Conservation (phyloP, 2,329 filamentous ascomycete species). For the Diaporthe caulivora region DNA sequence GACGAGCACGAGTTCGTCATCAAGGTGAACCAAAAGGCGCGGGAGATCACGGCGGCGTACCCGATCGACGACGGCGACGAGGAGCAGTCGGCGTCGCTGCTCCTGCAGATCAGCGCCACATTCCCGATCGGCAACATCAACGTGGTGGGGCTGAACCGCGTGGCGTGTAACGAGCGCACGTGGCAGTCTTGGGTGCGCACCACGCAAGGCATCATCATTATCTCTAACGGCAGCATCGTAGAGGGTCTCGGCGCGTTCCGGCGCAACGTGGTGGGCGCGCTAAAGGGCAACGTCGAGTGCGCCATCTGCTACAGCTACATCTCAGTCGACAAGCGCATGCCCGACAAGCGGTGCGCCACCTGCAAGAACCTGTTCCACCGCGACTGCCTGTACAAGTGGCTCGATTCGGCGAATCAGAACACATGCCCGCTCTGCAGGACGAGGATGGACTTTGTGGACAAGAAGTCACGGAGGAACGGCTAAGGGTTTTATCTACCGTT, state of each 20-base stretch:
- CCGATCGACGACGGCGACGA: constrained; percentile 72
- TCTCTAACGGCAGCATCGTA: constrained; percentile 89
- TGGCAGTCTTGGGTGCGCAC: constrained; percentile 93
- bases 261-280: constrained; percentile 85
- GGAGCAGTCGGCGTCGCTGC: constrained; percentile 84
- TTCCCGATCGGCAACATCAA: constrained; percentile 86
- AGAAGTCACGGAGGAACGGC: constrained; percentile 33
- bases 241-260: constrained; percentile 90
- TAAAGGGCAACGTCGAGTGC: constrained; percentile 95
- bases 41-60: constrained; percentile 87
- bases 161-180: constrained; percentile 89
- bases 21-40: constrained; percentile 77
- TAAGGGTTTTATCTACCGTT: background rate
- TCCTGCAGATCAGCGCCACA: constrained; percentile 81
- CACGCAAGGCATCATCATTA: constrained; percentile 92
- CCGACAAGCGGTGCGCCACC: constrained; percentile 90
- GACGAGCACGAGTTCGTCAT: constrained; percentile 72
- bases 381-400: constrained; percentile 95
- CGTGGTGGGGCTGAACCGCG: constrained; percentile 82
- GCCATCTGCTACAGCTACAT: constrained; percentile 98
- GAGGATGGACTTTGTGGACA: constrained; percentile 73
- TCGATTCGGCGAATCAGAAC: constrained; percentile 91
- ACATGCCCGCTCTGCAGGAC: constrained; percentile 95
- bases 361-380: constrained; percentile 96
- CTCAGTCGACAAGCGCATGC: constrained; percentile 86